Evolutionary conservation across 2,329 filamentous ascomycete genomes (phyloP).

Genomic region (Trematosphaeria pertusa): DNA sequence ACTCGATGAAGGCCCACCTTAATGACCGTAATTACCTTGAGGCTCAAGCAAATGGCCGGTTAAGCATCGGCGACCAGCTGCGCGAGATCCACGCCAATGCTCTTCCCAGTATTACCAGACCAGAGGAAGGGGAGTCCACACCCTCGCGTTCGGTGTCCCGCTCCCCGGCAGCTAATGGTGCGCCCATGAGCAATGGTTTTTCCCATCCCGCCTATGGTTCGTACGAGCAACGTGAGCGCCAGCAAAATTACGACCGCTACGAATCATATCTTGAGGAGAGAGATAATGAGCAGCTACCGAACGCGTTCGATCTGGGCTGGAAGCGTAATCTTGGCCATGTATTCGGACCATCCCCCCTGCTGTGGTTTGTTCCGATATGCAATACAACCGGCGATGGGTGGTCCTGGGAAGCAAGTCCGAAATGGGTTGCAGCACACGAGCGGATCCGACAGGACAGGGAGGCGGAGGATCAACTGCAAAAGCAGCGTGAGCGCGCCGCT

Average conservation of each 20-base stretch:
- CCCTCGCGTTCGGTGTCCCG: constrained; percentile 43
- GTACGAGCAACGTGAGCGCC: constrained; percentile 64
- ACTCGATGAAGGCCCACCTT: constrained; percentile 71
- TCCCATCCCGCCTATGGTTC: constrained; percentile 53
- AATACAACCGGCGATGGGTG: constrained; percentile 93
- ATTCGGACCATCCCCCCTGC: constrained; percentile 73
- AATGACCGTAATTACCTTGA: constrained; percentile 53
- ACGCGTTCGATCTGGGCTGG: constrained; percentile 91
- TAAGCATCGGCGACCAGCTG: constrained; percentile 69
- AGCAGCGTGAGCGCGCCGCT: constrained; percentile 68
- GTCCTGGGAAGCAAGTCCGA: constrained; percentile 85
- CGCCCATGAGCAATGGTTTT: constrained; percentile 42
- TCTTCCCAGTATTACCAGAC: constrained; percentile 78
- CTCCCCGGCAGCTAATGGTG: constrained; percentile 37
- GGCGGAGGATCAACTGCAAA: constrained; percentile 58
- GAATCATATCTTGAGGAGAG: constrained; percentile 86
- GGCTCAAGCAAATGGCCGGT: constrained; percentile 49
- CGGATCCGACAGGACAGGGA: constrained; percentile 56
- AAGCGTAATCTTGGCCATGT: constrained; percentile 80
- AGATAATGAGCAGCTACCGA: constrained; percentile 85
- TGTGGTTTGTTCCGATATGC: constrained; percentile 82
- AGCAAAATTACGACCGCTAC: constrained; percentile 72
- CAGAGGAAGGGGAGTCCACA: constrained; percentile 77
- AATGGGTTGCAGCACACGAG: constrained; percentile 77
- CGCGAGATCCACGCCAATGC: constrained; percentile 83